phyloP scores from a whole-genome alignment of 495 filamentous ascomycete species.

The Chaetomium fimeti region DNA sequence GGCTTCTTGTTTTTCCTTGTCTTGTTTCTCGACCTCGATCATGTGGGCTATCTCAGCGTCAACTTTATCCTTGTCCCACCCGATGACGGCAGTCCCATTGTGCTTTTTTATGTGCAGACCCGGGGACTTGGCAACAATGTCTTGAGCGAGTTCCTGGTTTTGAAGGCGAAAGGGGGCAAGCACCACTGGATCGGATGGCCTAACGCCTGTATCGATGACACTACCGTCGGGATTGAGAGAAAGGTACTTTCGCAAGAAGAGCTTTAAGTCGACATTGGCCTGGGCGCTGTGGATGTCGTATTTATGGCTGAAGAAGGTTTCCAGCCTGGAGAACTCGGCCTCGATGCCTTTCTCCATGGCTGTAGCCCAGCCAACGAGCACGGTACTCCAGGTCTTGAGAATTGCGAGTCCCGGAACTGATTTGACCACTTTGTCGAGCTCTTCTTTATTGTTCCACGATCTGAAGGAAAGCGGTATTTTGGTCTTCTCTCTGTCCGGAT shows the following conservation, averaged over 20 bases:
- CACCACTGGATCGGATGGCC: slow-evolving; percentile 8
- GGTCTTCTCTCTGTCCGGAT: slow-evolving; percentile 14
- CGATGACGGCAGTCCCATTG: neutral
- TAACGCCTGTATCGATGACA: neutral
- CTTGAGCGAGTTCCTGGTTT: neutral
- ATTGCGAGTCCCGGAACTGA: slow-evolving; percentile 13
- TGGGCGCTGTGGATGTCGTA: slow-evolving; percentile 1
- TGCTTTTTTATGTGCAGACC: neutral
- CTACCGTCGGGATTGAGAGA: slow-evolving; percentile 10
- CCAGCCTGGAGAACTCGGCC: slow-evolving; percentile 14
- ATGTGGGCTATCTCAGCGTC: neutral
- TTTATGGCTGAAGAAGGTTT: neutral
- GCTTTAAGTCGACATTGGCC: slow-evolving; percentile 14
- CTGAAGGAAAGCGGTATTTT: slow-evolving; percentile 8
- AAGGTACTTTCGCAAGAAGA: slow-evolving; percentile 21
- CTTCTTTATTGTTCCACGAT: neutral
- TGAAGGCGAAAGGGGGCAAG: neutral
- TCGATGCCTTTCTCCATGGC: slow-evolving; percentile 16
- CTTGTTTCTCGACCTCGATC: neutral
- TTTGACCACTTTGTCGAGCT: neutral
- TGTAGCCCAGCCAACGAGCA: slow-evolving; percentile 19
- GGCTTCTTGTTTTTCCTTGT: neutral
- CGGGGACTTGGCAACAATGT: neutral
- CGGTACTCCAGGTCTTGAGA: neutral
- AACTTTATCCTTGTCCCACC: neutral